Percentiles rank a stretch among this genome's conserved stretches.
These are phyloP conservation scores for Tetradesmus lagerheimii DNA, from an alignment of 139 green algal genomes.

Conservation along the genomic window DNA sequence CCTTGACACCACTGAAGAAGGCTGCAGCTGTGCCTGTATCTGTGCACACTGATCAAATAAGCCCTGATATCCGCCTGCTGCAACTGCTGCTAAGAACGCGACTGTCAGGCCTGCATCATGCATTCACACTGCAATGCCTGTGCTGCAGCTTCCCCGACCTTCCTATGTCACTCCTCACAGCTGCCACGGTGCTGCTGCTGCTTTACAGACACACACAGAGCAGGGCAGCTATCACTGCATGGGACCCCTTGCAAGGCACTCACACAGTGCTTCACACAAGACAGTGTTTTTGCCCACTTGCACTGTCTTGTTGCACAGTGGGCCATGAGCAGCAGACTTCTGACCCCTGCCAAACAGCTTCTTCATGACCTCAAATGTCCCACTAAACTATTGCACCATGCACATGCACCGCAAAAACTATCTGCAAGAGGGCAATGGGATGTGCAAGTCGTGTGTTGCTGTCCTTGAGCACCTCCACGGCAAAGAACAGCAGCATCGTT, in stretches of 20 bases:
- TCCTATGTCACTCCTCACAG: not conserved
- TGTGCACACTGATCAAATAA: not conserved
- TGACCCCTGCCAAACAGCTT: slow-evolving; percentile 40
- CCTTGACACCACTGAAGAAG: not conserved
- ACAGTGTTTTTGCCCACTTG: slow-evolving; percentile 42
- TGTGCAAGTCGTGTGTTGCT: not conserved
- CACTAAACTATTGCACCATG: not conserved
- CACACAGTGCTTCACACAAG: not conserved
- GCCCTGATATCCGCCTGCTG: not conserved
- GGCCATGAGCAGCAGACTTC: not conserved
- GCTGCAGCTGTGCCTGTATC: not conserved
- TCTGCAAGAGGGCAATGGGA: not conserved
- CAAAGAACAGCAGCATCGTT: not conserved
- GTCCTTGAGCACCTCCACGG: not conserved
- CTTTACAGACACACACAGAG: not conserved
- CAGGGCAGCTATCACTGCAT: not conserved
- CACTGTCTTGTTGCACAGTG: slow-evolving; percentile 60
- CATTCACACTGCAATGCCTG: not conserved
- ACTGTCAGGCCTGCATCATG: not conserved
- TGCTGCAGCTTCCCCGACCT: not conserved
- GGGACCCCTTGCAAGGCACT: not conserved
- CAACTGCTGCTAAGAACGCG: too few relatives aligned
- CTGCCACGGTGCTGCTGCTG: not conserved
- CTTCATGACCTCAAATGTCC: slow-evolving; percentile 24
- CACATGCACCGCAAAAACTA: not conserved